Conservation (phyloP, 2,329 filamentous ascomycete genomes). For the Paracoccidioides brasiliensis region DNA sequence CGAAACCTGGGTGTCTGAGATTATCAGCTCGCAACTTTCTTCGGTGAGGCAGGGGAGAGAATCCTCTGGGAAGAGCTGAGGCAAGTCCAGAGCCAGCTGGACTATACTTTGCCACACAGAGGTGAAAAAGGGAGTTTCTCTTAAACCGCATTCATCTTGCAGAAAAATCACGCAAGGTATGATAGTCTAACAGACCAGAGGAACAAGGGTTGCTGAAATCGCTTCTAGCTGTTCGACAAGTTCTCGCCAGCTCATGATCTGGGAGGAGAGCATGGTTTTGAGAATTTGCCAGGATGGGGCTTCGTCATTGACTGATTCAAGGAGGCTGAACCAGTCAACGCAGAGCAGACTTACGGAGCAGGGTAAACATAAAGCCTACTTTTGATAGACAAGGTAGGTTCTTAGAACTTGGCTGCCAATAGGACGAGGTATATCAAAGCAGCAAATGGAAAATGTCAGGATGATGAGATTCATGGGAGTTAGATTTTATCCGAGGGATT, state of each 20-base stretch:
- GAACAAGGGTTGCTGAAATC: conserved; percentile 4
- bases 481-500: too few relatives aligned
- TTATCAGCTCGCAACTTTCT: background rate
- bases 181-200: conserved; percentile 1
- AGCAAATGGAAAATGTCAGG: too few relatives aligned
- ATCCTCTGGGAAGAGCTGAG: conserved; percentile 4
- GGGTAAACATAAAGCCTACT: background rate
- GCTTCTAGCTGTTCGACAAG: conserved; percentile 6
- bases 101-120: conserved; percentile 4
- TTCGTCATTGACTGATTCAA: conserved; percentile 4
- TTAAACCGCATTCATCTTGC: conserved; percentile 1
- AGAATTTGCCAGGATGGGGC: conserved; percentile 8
- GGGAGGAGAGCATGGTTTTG: background rate
- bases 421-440: too few relatives aligned
- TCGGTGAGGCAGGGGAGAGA: conserved; percentile 3
- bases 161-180: conserved; percentile 6
- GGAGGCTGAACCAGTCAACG: conserved; percentile 6
- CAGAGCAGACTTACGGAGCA: conserved; percentile 5
- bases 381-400: too few relatives aligned
- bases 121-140: conserved; percentile 5
- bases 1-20: conserved; percentile 8
- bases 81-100: conserved; percentile 7
- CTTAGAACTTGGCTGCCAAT: too few relatives aligned
- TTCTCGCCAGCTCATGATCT: background rate
- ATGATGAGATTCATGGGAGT: too few relatives aligned